Conservation (phyloP, 1,284 basidiomycete genomes). For the Leccinum variabile region DNA sequence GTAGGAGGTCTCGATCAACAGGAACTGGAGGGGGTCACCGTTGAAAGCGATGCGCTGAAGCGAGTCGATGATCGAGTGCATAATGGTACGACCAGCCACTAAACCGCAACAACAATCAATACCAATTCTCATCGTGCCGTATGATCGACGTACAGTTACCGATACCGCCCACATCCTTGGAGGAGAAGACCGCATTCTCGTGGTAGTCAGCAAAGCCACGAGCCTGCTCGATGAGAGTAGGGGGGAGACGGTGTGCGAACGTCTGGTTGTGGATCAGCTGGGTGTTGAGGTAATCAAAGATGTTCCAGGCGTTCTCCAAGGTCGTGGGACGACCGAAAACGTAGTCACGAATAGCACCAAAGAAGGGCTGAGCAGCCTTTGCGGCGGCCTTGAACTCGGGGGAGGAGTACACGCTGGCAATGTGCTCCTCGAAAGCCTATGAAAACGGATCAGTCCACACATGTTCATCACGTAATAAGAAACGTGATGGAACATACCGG, state of each 20-base stretch:
- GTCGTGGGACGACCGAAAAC: constrained; percentile 67
- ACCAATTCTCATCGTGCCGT: not conserved
- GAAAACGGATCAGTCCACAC: constrained; percentile 18
- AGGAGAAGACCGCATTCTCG: constrained; percentile 75
- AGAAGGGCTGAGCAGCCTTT: constrained; percentile 61
- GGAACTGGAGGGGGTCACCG: constrained; percentile 74
- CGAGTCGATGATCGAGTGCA: constrained; percentile 67
- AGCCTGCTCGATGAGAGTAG: constrained; percentile 67
- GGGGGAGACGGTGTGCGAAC: constrained; percentile 70
- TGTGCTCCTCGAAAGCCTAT: constrained; percentile 65
- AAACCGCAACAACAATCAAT: constrained; percentile 14
- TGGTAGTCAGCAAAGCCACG: constrained; percentile 75
- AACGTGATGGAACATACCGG: constrained; percentile 47
- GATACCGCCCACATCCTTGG: constrained; percentile 57
- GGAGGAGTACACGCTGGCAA: constrained; percentile 56
- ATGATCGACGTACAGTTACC: constrained; percentile 63
- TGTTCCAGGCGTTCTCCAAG: constrained; percentile 74
- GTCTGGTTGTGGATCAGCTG: constrained; percentile 78
- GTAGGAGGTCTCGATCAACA: constrained; percentile 77
- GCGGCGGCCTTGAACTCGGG: constrained; percentile 61
- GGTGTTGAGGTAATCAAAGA: constrained; percentile 78
- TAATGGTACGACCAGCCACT: constrained; percentile 80
- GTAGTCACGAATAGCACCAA: constrained; percentile 60
- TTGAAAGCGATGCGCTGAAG: constrained; percentile 77
- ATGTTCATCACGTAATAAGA: not conserved